Evolutionary conservation across 495 filamentous ascomycete species (phyloP).

Genomic region (Recurvomyces mirabilis): DNA sequence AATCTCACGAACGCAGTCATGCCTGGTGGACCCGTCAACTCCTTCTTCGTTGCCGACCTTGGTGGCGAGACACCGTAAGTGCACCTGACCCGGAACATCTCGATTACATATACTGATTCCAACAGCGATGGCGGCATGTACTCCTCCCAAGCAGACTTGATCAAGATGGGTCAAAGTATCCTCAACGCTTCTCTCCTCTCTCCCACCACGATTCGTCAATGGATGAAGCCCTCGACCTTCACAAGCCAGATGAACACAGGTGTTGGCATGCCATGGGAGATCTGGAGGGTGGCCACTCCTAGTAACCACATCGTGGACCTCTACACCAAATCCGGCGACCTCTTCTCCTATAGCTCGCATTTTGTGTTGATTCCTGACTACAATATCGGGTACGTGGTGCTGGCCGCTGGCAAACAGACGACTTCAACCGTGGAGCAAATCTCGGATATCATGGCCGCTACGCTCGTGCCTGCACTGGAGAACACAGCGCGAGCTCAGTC

Average conservation of each 20-base stretch:
- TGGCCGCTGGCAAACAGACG: constrained; percentile 16
- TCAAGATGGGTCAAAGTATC: constrained; percentile 21
- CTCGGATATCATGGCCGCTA: constrained; percentile 24
- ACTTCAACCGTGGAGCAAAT: constrained; percentile 25
- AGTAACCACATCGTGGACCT: constrained; percentile 24
- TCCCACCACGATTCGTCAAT: constrained; percentile 14
- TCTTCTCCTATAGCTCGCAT: constrained; percentile 17
- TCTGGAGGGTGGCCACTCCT: constrained; percentile 25
- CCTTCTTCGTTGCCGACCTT: constrained; percentile 10
- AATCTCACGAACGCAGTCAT: constrained; percentile 8
- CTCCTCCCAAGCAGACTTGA: constrained; percentile 16
- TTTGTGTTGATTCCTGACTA: constrained; percentile 19
- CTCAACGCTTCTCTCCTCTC: constrained; percentile 13
- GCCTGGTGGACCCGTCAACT: constrained; percentile 10
- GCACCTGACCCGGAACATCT: too few species aligned
- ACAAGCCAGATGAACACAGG: constrained; percentile 6
- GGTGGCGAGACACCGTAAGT: constrained; percentile 19
- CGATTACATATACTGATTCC: too few species aligned
- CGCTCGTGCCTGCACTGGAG: constrained; percentile 36
- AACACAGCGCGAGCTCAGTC: constrained; percentile 37
- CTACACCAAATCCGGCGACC: constrained; percentile 23
- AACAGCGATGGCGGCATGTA: constrained; percentile 20
- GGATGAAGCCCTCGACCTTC: constrained; percentile 23
- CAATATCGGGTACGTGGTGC: constrained; percentile 18
- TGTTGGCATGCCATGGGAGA: constrained; percentile 34